A percentile compares a stretch with the other conserved stretches of the same genome.
These are phyloP conservation scores for Aspergillus thermomutatus DNA, from an alignment of 2,329 filamentous ascomycete genomes.

Conservation along the genomic window DNA sequence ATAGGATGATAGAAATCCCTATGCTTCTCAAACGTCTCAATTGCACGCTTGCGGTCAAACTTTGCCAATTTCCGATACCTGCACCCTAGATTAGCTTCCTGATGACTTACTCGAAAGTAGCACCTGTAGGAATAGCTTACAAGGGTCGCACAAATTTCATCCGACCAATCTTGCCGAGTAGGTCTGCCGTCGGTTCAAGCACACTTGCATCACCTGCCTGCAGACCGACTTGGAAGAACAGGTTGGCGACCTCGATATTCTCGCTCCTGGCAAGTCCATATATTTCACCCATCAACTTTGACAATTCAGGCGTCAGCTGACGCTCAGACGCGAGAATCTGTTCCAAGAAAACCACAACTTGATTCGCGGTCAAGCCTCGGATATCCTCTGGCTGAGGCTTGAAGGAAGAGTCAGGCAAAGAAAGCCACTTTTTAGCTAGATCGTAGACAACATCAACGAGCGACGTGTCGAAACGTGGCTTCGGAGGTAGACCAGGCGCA, in stretches of 20 bases:
- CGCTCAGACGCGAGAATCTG: constrained; percentile 65
- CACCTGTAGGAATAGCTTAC: constrained; percentile 39
- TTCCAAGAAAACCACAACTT: constrained; percentile 88
- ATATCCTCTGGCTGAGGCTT: constrained; percentile 67
- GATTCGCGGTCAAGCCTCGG: constrained; percentile 73
- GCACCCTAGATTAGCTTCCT: constrained; percentile 10
- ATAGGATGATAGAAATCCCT: constrained; percentile 95
- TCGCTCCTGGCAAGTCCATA: constrained; percentile 73
- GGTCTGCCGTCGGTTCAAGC: constrained; percentile 67
- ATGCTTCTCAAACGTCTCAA: constrained; percentile 81
- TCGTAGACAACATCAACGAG: constrained; percentile 82
- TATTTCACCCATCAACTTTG: constrained; percentile 67
- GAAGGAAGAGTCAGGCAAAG: constrained; percentile 46
- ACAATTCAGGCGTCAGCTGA: constrained; percentile 62
- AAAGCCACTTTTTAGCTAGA: constrained; percentile 77
- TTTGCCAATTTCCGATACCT: constrained; percentile 66
- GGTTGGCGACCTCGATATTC: constrained; percentile 80
- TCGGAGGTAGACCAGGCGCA: constrained; percentile 80
- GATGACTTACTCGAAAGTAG: background rate
- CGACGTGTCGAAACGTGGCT: constrained; percentile 85
- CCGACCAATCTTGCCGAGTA: constrained; percentile 77
- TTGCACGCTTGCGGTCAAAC: constrained; percentile 69
- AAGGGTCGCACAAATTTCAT: constrained; percentile 97
- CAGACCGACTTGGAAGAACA: constrained; percentile 78
- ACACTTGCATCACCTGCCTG: constrained; percentile 66